phyloP scores from a whole-genome alignment of 2,329 filamentous ascomycete genomes.

The Phaeosphaeriaceae sp. region DNA sequence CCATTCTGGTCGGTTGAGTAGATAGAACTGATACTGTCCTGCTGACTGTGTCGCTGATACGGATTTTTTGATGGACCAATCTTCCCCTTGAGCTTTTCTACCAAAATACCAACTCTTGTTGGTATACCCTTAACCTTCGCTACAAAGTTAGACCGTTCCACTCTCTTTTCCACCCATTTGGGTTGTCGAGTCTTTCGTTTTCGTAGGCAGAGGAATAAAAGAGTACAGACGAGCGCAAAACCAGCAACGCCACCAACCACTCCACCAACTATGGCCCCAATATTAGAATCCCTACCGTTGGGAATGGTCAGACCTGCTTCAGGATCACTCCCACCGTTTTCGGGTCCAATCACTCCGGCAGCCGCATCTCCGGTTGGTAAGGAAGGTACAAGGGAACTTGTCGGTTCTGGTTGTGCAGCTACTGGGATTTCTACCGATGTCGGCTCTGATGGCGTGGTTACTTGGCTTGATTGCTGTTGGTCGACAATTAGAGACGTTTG shows the following conservation, averaged over 20 bases:
- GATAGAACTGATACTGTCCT: conserved; percentile 40
- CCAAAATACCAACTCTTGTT: conserved; percentile 24
- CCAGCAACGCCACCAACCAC: conserved; percentile 44
- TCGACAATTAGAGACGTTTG: conserved; percentile 18
- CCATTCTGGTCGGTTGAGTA: conserved; percentile 37
- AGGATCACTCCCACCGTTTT: conserved; percentile 26
- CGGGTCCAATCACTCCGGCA: conserved; percentile 35
- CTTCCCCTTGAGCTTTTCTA: conserved; percentile 39
- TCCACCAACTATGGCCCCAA: conserved; percentile 43
- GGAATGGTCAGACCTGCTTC: conserved; percentile 27
- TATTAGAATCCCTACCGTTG: conserved; percentile 23
- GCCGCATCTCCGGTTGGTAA: conserved; percentile 32
- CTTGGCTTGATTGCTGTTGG: conserved; percentile 17
- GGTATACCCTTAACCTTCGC: conserved; percentile 31
- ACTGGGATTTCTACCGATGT: conserved; percentile 17
- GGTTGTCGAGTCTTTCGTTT: conserved; percentile 35
- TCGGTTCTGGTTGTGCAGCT: conserved; percentile 18
- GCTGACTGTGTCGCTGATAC: conserved; percentile 37
- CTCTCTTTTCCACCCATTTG: conserved; percentile 26
- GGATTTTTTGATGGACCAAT: conserved; percentile 33
- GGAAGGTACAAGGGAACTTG: conserved; percentile 20
- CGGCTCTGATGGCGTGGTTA: conserved; percentile 13
- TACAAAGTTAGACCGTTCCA: conserved; percentile 12
- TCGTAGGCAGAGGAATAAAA: conserved; percentile 44
- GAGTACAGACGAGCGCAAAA: conserved; percentile 36